Evolutionary conservation across 148 eudicot genomes (phyloP), one percentile per base, ranked within the genome.

Genomic region (Chenopodium album): DNA sequence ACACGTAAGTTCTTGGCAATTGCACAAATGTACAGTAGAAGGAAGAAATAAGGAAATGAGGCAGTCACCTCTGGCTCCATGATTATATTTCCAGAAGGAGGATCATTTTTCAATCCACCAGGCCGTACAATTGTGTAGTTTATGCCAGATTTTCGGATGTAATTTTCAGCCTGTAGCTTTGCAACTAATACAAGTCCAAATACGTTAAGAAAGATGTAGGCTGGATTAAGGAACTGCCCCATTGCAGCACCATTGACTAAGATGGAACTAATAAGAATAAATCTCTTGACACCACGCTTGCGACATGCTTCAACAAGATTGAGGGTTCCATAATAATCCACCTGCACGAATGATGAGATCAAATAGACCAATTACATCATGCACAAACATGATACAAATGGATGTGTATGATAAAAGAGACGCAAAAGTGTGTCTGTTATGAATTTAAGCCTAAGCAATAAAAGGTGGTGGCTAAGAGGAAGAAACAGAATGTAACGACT

Each of bases 171-270:
- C 81, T 95, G 98, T 37, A 95, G 98, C 90, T 95, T 95, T 71
- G 98, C 98, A 28, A 95, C 79, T 70, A 95, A 82, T 44, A 87
- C 86, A 9, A 95, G 94, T 22, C 98, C 98, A 78, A 95, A 90
- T 26, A 92, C 88, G 80, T 95, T 95, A 77, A 95, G 98, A 85
- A 95, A 80, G 70, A 95, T 79, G 87, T 95, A 93, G 64, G 98
- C 97, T 14, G 98, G 98, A 47, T 95, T 95, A 20, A 94, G 86
- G 72, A 94, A 44, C 82, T 95, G 98, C 14, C 98, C 98, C 98
- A 95, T 95, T 71, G 98, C 98, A 82, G 98, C 98, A 16, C 98
- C 98, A 76, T 95, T 95, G 44, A 95, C 98, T 82, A 95, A 84
- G 75, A 95, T 92, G 62, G 98, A 95, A 86, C 97, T 93, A 48